phyloP scores from a whole-genome alignment of 1,139 yeast species.

The Schizosaccharomyces versatilis region DNA sequence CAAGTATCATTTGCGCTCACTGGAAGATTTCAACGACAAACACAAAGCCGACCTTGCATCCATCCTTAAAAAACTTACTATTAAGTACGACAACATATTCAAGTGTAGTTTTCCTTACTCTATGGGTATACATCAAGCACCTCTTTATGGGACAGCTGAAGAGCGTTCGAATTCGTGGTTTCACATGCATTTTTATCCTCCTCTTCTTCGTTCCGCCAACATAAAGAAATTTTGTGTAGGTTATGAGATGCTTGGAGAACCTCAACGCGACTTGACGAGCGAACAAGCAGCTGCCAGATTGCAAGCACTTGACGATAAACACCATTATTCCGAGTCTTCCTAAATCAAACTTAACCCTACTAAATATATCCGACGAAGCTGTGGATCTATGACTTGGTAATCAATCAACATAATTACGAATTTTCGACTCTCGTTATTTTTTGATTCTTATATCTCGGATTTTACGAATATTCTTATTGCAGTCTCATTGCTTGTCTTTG shows the following conservation, averaged over 20 bases:
- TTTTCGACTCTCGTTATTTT: no score
- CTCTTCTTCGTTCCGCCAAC: constrained; percentile 50
- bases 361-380: no score
- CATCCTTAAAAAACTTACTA: constrained; percentile 33
- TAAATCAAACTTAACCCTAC: no score
- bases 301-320: constrained; percentile 20
- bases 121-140: constrained; percentile 64
- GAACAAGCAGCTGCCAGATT: constrained; percentile 49
- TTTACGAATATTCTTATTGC: no score
- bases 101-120: constrained; percentile 55
- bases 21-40: constrained; percentile 28
- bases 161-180: constrained; percentile 29
- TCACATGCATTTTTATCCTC: constrained; percentile 64
- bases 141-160: constrained; percentile 11
- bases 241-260: constrained; percentile 49
- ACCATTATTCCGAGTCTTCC: background rate
- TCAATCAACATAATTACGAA: no score
- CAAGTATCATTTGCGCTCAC: constrained; percentile 31
- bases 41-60: constrained; percentile 38
- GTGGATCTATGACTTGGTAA: no score
- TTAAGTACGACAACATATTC: constrained; percentile 50
- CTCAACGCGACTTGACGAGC: constrained; percentile 57
- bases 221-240: constrained; percentile 61
- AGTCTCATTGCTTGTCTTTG: no score
- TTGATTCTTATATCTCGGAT: no score